Conservation (phyloP, 257 asterid genomes). For the Solanum sejunctum region DNA sequence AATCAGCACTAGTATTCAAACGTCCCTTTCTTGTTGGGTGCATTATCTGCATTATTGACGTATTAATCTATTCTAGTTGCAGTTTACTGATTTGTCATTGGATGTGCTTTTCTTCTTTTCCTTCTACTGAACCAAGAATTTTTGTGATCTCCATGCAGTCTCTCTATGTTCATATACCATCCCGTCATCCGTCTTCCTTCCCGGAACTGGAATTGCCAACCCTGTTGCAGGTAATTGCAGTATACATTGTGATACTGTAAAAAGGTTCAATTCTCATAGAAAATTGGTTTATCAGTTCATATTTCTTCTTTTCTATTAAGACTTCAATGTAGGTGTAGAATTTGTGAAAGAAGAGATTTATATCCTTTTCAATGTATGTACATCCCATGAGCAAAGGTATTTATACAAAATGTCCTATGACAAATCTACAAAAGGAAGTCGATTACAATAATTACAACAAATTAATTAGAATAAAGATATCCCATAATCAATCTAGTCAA, state of each 20-base stretch:
- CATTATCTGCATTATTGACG: neutral
- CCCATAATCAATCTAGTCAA: neutral
- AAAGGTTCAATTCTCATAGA: neutral
- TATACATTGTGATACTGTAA: neutral
- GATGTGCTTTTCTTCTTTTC: neutral
- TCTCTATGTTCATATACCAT: constrained; percentile 84
- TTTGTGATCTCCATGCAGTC: constrained; percentile 43
- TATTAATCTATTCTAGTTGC: neutral
- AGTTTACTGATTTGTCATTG: neutral
- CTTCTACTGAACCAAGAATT: neutral
- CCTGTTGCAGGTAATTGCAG: constrained; percentile 60
- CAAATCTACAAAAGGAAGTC: neutral
- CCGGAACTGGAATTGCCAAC: constrained; percentile 93
- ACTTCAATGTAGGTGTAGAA: neutral
- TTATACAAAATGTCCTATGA: neutral
- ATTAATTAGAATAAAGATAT: neutral
- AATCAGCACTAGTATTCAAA: neutral
- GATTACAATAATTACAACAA: neutral
- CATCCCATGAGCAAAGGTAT: neutral
- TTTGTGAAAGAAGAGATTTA: neutral
- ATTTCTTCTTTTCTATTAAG: neutral
- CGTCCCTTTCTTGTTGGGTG: neutral
- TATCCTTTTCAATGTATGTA: neutral
- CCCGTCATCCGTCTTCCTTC: constrained; percentile 83
- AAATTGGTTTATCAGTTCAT: neutral